Conservation (phyloP, 768 basidiomycete species). For the Psilocybe azurescens region DNA sequence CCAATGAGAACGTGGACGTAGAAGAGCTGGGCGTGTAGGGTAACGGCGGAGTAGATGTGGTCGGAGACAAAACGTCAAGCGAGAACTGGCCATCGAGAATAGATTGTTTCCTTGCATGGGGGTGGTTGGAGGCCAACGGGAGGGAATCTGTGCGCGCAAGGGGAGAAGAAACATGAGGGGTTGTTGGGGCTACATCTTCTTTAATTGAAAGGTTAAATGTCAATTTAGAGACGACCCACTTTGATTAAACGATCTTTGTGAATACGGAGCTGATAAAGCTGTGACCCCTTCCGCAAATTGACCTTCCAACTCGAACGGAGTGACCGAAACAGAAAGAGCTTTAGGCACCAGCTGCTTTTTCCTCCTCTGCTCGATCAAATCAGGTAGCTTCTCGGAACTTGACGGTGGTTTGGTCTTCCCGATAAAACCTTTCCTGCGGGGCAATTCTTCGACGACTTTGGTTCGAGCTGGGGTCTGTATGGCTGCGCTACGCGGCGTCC, state of each 20-base stretch:
- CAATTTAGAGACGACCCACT: conserved; percentile 15
- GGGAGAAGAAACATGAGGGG: conserved; percentile 46
- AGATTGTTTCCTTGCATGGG: conserved; percentile 80
- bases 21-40: conserved; percentile 47
- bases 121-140: conserved; percentile 63
- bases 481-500: conserved; percentile 48
- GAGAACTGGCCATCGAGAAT: conserved; percentile 55
- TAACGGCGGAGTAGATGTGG: conserved; percentile 32
- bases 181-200: conserved; percentile 32
- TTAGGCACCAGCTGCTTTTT: conserved; percentile 56
- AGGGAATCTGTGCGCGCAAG: conserved; percentile 57
- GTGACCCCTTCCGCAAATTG: conserved; percentile 35
- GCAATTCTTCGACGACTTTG: conserved; percentile 33
- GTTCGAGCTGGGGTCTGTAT: conserved; percentile 26
- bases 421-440: conserved; percentile 57
- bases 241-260: conserved; percentile 29
- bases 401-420: conserved; percentile 45
- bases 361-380: conserved; percentile 57
- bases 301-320: conserved; percentile 51
- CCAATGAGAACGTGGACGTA: conserved; percentile 44
- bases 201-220: conserved; percentile 2
- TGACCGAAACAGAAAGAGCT: conserved; percentile 71
- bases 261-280: conserved; percentile 34
- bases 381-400: conserved; percentile 44
- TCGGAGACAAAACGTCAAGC: conserved; percentile 35